Conservation (phyloP, 306 rosid genomes). For the Prunus padus region DNA sequence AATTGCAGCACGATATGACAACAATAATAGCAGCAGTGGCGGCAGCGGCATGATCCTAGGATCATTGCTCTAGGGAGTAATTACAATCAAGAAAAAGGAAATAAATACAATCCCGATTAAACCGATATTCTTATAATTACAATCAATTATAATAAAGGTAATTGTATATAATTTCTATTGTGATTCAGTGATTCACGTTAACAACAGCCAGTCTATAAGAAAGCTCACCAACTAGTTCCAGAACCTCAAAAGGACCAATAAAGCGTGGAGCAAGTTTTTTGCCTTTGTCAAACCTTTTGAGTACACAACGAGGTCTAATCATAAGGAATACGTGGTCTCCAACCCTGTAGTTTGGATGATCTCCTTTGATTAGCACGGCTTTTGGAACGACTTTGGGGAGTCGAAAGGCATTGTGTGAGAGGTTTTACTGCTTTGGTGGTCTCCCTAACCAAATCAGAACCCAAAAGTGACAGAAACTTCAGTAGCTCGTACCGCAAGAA, state of each 20-base stretch:
- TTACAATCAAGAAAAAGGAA: no score
- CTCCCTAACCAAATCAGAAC: neutral
- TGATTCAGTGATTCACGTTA: no score
- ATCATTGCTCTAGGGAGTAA: no score
- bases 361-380: neutral
- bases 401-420: neutral
- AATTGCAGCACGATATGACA: no score
- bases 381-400: neutral
- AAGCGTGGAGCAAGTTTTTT: neutral
- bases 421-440: neutral
- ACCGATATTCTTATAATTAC: no score
- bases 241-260: neutral
- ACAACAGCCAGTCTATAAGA: neutral
- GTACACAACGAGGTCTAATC: neutral
- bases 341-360: neutral
- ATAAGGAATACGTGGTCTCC: slow-evolving; percentile 8
- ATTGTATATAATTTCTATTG: no score
- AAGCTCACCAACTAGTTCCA: no score
- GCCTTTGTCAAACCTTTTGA: neutral
- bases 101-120: no score
- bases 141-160: no score
- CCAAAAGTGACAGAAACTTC: neutral
- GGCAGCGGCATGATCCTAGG: no score
- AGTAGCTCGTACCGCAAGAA: neutral
- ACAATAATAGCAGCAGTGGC: no score